phyloP scores from a whole-genome alignment of 2,329 filamentous ascomycete genomes.

The Phyllosticta citrichinensis region DNA sequence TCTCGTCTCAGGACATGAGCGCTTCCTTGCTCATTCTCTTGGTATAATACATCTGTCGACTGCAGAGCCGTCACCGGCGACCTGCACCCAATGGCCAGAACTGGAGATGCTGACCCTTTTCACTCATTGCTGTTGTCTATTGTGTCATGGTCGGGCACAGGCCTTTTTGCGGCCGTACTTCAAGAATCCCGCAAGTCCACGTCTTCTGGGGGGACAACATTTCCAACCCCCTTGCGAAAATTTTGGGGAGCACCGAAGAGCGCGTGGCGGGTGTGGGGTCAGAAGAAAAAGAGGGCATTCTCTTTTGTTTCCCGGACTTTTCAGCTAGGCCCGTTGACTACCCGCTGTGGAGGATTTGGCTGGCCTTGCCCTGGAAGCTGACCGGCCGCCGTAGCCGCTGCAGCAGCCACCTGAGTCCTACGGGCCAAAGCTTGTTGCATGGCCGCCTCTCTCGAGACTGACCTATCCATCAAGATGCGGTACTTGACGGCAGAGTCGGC shows the following conservation, averaged over 20 bases:
- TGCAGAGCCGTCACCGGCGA: background rate
- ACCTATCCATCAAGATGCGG: slow-evolving; percentile 37
- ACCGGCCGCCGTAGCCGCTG: slow-evolving; percentile 16
- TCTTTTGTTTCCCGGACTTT: background rate
- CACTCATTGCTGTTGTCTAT: background rate
- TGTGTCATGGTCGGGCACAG: background rate
- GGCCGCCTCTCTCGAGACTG: slow-evolving; percentile 23
- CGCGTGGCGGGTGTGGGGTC: background rate
- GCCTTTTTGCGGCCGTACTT: background rate
- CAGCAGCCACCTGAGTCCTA: slow-evolving; percentile 6
- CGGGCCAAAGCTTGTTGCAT: slow-evolving; percentile 22
- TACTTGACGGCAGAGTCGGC: slow-evolving; percentile 48
- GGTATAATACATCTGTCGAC: background rate
- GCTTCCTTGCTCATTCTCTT: background rate
- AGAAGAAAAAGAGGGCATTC: background rate
- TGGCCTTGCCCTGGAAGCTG: slow-evolving; percentile 20
- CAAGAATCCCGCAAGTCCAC: background rate
- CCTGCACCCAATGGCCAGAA: background rate
- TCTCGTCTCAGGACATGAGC: background rate
- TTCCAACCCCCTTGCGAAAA: background rate
- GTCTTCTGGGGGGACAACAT: background rate
- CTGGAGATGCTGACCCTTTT: background rate
- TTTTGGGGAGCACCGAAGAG: background rate
- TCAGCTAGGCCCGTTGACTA: slow-evolving; percentile 7
- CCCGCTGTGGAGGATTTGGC: background rate